Conservation (phyloP, 768 basidiomycete species). For the Pisolithus microcarpus region DNA sequence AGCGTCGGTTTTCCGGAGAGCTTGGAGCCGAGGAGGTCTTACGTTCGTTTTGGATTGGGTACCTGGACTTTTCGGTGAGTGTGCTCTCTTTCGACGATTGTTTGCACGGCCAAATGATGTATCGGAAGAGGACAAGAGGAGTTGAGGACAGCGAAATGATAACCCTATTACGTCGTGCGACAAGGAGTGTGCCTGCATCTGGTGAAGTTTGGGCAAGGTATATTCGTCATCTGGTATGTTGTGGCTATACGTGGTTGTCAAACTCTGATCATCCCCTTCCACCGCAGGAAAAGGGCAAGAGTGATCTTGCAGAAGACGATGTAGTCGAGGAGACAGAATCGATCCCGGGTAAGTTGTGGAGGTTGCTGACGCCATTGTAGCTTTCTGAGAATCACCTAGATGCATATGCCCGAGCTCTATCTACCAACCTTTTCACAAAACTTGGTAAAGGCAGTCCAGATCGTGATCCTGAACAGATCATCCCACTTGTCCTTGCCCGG, state of each 20-base stretch:
- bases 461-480: conserved; percentile 55
- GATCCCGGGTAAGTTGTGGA: conserved; percentile 14
- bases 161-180: conserved; percentile 46
- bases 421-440: conserved; percentile 44
- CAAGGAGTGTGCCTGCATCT: conserved; percentile 65
- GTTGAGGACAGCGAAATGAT: conserved; percentile 37
- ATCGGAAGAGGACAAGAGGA: conserved; percentile 40
- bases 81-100: background rate
- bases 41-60: conserved; percentile 65
- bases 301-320: conserved; percentile 11
- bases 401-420: conserved; percentile 51
- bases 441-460: conserved; percentile 12
- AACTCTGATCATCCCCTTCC: background rate
- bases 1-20: conserved; percentile 47
- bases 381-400: conserved; percentile 29
- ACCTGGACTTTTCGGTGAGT: conserved; percentile 63
- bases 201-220: conserved; percentile 78
- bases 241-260: background rate
- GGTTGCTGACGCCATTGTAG: conserved; percentile 1
- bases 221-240: conserved; percentile 59
- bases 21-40: conserved; percentile 50
- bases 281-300: conserved; percentile 17
- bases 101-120: background rate
- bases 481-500: conserved; percentile 57
- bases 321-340: conserved; percentile 17